These are phyloP conservation scores for Physcomitrellopsis africana DNA, from an alignment of 225 moss, liverwort and hornwort species.

Conservation along the genomic window DNA sequence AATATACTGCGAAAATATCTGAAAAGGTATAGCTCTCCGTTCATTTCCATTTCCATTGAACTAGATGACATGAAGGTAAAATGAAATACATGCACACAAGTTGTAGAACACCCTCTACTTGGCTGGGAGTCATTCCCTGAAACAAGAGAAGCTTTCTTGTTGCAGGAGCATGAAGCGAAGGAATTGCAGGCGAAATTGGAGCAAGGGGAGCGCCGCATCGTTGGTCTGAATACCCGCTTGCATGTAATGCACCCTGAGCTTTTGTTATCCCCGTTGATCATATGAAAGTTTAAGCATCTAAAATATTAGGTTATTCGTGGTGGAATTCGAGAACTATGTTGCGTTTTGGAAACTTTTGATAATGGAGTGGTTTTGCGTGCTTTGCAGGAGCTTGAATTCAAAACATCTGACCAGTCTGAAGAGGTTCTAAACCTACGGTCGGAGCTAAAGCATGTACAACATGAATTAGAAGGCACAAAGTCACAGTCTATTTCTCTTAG, in stretches of 20 bases:
- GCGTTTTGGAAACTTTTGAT: slow-evolving; percentile 6
- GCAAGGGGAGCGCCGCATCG: slow-evolving; percentile 69
- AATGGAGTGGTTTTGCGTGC: slow-evolving; percentile 12
- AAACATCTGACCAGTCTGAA: slow-evolving; percentile 59
- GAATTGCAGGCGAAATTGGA: slow-evolving; percentile 76
- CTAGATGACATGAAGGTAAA: neutral
- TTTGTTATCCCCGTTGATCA: neutral
- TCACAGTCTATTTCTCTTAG: slow-evolving; percentile 42
- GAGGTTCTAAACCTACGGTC: slow-evolving; percentile 51
- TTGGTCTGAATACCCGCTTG: slow-evolving; percentile 59
- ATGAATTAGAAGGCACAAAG: slow-evolving; percentile 57
- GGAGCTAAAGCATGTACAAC: slow-evolving; percentile 57
- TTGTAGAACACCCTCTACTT: neutral
- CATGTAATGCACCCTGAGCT: slow-evolving; percentile 47
- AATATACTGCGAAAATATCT: slow-evolving; percentile 61
- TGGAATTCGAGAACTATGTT: neutral
- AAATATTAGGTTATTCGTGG: neutral
- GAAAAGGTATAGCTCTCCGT: slow-evolving; percentile 53
- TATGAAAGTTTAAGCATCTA: neutral
- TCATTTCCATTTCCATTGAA: neutral
- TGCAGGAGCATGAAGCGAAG: slow-evolving; percentile 76
- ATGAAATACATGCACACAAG: neutral
- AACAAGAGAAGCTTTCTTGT: neutral
- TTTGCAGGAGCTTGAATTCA: slow-evolving; percentile 72
- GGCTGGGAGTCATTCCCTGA: neutral